Base-by-base conservation (phyloP, 768 basidiomycete genomes). In the Daedaleopsis nitida region DNA sequence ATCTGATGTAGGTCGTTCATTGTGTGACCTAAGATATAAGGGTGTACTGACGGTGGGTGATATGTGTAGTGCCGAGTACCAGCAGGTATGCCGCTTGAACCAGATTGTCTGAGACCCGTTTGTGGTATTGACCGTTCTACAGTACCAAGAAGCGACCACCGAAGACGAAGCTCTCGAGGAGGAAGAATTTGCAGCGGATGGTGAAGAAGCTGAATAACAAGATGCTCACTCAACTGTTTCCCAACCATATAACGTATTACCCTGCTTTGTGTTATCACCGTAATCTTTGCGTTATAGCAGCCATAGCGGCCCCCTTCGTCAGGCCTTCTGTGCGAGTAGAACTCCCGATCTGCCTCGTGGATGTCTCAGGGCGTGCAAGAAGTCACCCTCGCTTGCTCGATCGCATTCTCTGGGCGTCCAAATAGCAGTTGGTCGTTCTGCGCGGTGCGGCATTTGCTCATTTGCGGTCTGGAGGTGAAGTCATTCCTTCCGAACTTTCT, bases 21-120 rank as follows among this genome's bases (percentile, higher is more conserved):
- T 53, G 1, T 35, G 35, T 60, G 27, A 34, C 38, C 43, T 47
- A 60, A 10, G 10, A n/a, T 63, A 24, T 23, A 16, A 42, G 65
- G 39, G 62, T 43, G 55, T 66, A 52, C 62, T 59, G 37, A 66
- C 12, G 23, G 7, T 35, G 56, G 23, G 7, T 35, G 56, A 60
- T 2, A 32, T 32, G 27, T 63, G n/a, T 55, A 92, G 91, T 60
- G 83, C 92, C 58, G 95, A 98, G 72, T 96, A 96, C 76, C 92
- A 95, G 72, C 92, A 92, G 81, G 89, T 86, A 66, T 65, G 75
- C 55, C 51, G 3, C 49, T 27, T 19, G 27, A 32, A 7, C 7
- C 4, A 3, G 27, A 32, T 32, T 32, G 27, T 32, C 27, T 32
- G 3, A 3, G 27, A 32, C 3, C 27, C 3, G 27, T 32, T 32